Conservation (phyloP, 1,284 basidiomycete species). For the Neotropicomus parvogracilis region DNA sequence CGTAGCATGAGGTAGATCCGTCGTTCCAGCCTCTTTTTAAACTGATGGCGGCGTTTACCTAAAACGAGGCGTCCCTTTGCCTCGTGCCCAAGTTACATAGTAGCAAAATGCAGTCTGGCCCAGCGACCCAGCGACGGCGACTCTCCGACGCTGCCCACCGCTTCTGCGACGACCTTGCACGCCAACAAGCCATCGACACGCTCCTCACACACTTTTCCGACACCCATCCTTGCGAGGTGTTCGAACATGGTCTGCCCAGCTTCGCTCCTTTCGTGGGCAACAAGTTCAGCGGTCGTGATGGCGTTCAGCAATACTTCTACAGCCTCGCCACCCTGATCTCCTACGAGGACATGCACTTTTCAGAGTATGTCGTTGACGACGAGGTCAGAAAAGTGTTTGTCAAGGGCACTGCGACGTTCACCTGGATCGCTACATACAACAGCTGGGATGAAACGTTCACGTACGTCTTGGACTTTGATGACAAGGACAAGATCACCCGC, state of each 20-base stretch:
- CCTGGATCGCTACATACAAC: constrained; percentile 45
- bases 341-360: constrained; percentile 42
- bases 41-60: not conserved
- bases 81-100: not conserved
- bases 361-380: constrained; percentile 40
- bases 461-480: constrained; percentile 60
- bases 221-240: constrained; percentile 40
- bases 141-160: constrained; percentile 45
- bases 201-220: constrained; percentile 53
- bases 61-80: not conserved
- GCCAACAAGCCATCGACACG: constrained; percentile 38
- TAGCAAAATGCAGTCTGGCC: not conserved
- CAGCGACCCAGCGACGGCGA: constrained; percentile 13
- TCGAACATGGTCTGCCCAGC: constrained; percentile 54
- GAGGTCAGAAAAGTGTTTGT: constrained; percentile 46
- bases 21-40: not conserved
- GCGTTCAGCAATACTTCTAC: constrained; percentile 48
- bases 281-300: constrained; percentile 43
- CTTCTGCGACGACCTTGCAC: constrained; percentile 54
- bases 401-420: constrained; percentile 54
- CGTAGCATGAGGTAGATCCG: constrained; percentile 10
- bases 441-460: constrained; percentile 63
- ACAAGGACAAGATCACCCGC: constrained; percentile 47
- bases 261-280: constrained; percentile 61
- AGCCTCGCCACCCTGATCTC: constrained; percentile 43